Evolutionary conservation across 2,329 filamentous ascomycete species (phyloP).

Genomic region (Penicillium nordicum): DNA sequence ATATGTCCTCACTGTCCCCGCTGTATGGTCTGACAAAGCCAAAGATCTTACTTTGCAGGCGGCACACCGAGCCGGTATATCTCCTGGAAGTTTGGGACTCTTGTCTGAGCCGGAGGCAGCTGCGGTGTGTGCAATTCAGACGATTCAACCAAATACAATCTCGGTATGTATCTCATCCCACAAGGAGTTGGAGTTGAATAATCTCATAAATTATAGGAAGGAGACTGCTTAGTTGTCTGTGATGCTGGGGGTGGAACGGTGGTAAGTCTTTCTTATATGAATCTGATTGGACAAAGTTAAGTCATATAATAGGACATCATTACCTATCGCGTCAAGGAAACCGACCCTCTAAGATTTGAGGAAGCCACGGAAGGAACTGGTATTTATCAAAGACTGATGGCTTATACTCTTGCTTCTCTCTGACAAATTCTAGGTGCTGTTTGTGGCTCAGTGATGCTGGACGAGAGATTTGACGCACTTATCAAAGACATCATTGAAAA

Average conservation of each 20-base stretch:
- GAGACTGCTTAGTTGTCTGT: conserved; percentile 35
- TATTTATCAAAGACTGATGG: neutral
- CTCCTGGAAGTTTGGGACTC: conserved; percentile 4
- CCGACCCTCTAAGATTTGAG: conserved; percentile 23
- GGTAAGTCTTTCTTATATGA: conserved; percentile 8
- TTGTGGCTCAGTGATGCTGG: conserved; percentile 33
- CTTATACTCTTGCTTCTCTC: too few species aligned
- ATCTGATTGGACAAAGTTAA: neutral
- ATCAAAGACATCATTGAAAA: conserved; percentile 26
- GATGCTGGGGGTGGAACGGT: conserved; percentile 42
- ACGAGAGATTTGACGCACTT: conserved; percentile 27
- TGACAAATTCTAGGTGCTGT: conserved; percentile 21
- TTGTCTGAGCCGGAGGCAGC: conserved; percentile 33
- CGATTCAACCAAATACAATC: conserved; percentile 27
- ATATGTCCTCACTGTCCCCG: conserved; percentile 31
- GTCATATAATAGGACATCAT: conserved; percentile 29
- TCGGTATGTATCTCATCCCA: conserved; percentile 8
- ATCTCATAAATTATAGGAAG: conserved; percentile 13
- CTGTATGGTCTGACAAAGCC: conserved; percentile 36
- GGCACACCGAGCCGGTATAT: conserved; percentile 17
- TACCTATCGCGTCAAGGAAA: conserved; percentile 27
- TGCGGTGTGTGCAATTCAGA: conserved; percentile 30
- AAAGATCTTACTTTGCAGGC: conserved; percentile 29
- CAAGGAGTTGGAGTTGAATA: neutral
- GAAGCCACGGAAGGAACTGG: conserved; percentile 30